Conservation (phyloP, 2,329 filamentous ascomycete genomes). For the Fusarium continuum region DNA sequence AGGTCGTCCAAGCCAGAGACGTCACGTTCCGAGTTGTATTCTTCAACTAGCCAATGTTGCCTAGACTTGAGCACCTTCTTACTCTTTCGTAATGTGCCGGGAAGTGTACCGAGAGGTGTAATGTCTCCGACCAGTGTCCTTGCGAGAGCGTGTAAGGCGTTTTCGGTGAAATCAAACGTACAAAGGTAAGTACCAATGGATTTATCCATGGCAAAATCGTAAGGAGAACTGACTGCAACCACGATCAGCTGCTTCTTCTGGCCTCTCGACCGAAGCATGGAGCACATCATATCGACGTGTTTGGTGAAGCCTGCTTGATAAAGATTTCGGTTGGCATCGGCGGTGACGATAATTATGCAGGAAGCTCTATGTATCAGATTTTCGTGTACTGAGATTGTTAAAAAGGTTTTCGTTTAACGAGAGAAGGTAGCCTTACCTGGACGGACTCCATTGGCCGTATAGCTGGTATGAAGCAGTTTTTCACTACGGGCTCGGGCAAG, state of each 20-base stretch:
- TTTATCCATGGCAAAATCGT: conserved; percentile 94
- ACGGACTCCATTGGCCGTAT: conserved; percentile 90
- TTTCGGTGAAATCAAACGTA: conserved; percentile 96
- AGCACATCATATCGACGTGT: conserved; percentile 95
- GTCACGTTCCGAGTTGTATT: conserved; percentile 84
- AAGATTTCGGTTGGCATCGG: conserved; percentile 91
- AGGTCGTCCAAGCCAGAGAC: conserved; percentile 77
- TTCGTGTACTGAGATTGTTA: conserved; percentile 72
- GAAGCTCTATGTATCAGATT: conserved; percentile 89
- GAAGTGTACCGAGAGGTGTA: conserved; percentile 66
- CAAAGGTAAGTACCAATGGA: conserved; percentile 92
- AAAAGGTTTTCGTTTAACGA: not conserved
- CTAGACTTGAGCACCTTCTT: conserved; percentile 88
- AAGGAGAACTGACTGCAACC: conserved; percentile 92
- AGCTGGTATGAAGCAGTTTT: conserved; percentile 91
- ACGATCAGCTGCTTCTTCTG: conserved; percentile 92
- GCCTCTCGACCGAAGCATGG: conserved; percentile 77
- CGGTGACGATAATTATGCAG: conserved; percentile 89
- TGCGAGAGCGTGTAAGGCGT: conserved; percentile 84
- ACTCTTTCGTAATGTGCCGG: conserved; percentile 83
- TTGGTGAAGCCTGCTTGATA: conserved; percentile 97
- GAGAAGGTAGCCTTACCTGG: conserved; percentile 60
- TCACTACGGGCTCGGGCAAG: conserved; percentile 87
- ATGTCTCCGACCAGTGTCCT: conserved; percentile 84
- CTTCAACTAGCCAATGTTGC: conserved; percentile 94